Evolutionary conservation across 495 filamentous ascomycete genomes (phyloP), one percentile per base, ranked within the genome.

Genomic region (Endocarpon pusillum): DNA sequence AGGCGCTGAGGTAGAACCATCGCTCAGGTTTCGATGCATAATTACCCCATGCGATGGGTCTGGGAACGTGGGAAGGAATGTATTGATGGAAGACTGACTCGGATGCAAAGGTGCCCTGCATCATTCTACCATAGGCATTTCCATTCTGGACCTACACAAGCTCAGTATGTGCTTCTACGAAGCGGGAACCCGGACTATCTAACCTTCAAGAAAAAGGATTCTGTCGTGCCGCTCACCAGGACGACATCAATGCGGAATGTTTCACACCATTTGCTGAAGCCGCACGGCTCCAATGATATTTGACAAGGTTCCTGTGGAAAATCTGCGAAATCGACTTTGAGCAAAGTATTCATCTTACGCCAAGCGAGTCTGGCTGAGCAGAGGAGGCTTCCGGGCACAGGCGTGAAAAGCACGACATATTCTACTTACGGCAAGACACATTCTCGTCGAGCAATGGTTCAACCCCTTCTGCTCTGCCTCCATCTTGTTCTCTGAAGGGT

Each of bases 1-100:
- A 65, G 11, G 61, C 46, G 41, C 47, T 56, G 21, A 67, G 52
- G 36, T 55, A 60, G 47, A 65, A 67, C 37, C 65, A 46, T 1
- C 51, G 62, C n/a, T 58, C 40, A 16, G 52, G 45, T 10, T 14
- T 31, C 0, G 39, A 28, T 1, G 16, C 39, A 42, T 57, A 65
- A 0, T 51, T 52, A 11, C 63, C 63, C 34, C 46, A 61, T 32
- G 57, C 58, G 18, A 68, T 51, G 1, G 66, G 66, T 20, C 48
- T 55, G 14, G 64, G 61, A 3, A 46, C 49, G 37, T 62, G 57
- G 17, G 47, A 42, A 7, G 63, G 59, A 4, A 55, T 7, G n/a
- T 56, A 26, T 2, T 32, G 21, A 33, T 63, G 41, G 8, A 68
- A 59, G 2, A 58, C 54, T n/a, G 37, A 54, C 44, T 59, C 60